Percentiles rank a stretch among this genome's conserved stretches.
phyloP scores from a whole-genome alignment of 768 basidiomycete species.

The Ephemerocybe angulata region DNA sequence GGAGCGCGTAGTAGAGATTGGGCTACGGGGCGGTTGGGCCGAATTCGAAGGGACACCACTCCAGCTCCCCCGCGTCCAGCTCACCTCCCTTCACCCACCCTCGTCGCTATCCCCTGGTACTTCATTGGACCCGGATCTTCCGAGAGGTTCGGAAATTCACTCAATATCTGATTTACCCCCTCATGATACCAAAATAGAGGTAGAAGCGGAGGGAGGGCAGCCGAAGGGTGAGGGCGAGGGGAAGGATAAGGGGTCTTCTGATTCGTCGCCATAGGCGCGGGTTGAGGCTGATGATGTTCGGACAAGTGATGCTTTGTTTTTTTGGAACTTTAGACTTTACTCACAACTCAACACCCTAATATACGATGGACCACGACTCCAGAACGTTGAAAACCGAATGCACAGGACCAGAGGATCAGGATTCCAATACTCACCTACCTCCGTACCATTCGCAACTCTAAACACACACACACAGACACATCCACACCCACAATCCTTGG shows the following conservation, averaged over 20 bases:
- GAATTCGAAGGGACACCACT: conserved; percentile 63
- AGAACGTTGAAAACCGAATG: too few species aligned
- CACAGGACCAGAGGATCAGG: too few species aligned
- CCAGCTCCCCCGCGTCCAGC: conserved; percentile 39
- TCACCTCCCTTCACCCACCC: conserved; percentile 18
- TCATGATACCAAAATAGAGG: conserved; percentile 1
- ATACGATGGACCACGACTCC: too few species aligned
- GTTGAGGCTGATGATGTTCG: too few species aligned
- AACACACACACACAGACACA: too few species aligned
- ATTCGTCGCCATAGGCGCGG: too few species aligned
- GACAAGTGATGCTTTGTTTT: too few species aligned
- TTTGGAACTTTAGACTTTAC: too few species aligned
- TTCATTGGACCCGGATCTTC: neutral
- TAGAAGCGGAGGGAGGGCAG: neutral
- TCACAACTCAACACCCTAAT: too few species aligned
- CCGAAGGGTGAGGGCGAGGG: neutral
- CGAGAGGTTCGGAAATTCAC: neutral
- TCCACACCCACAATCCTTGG: too few species aligned
- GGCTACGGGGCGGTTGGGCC: conserved; percentile 58
- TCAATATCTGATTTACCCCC: neutral
- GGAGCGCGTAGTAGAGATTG: conserved; percentile 65
- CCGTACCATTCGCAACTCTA: too few species aligned
- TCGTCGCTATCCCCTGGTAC: neutral
- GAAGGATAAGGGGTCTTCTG: neutral
- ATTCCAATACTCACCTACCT: too few species aligned